These are phyloP conservation scores for Lanzia echinophila DNA, from an alignment of 2,329 filamentous ascomycete species.

Conservation along the genomic window DNA sequence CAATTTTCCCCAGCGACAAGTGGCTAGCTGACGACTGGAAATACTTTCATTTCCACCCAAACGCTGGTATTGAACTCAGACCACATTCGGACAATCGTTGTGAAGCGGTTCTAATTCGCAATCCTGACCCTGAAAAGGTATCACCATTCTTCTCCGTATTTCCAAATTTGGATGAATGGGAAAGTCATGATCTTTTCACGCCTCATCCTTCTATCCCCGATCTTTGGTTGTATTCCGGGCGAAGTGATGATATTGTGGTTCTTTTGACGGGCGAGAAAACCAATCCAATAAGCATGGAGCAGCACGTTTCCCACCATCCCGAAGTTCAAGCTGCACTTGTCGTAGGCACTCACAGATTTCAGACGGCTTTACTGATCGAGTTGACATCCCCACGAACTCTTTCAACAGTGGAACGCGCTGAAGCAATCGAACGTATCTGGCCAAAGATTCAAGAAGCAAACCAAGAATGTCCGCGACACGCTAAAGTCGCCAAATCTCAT, in stretches of 20 bases:
- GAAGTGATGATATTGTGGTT: background rate
- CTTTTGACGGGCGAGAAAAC: background rate
- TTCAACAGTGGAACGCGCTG: background rate
- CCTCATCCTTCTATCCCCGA: background rate
- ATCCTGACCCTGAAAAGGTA: background rate
- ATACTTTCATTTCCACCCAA: background rate
- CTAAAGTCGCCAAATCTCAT: conserved; percentile 20
- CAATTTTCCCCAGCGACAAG: background rate
- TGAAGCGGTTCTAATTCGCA: conserved; percentile 23
- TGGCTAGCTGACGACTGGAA: background rate
- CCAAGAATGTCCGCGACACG: conserved; percentile 23
- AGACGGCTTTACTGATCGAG: conserved; percentile 33
- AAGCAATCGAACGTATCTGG: conserved; percentile 19
- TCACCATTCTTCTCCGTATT: conserved; percentile 4
- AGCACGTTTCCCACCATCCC: too few species aligned
- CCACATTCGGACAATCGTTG: conserved; percentile 8
- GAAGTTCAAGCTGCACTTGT: conserved; percentile 31
- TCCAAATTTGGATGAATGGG: background rate
- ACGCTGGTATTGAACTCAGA: background rate
- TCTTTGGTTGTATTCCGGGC: background rate
- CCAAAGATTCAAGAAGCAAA: conserved; percentile 29
- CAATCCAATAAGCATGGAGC: background rate
- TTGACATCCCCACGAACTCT: background rate
- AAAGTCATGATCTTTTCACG: background rate
- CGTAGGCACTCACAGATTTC: conserved; percentile 30